Evolutionary conservation across 768 basidiomycete genomes (phyloP).

Genomic region (Tulasnella sp.): DNA sequence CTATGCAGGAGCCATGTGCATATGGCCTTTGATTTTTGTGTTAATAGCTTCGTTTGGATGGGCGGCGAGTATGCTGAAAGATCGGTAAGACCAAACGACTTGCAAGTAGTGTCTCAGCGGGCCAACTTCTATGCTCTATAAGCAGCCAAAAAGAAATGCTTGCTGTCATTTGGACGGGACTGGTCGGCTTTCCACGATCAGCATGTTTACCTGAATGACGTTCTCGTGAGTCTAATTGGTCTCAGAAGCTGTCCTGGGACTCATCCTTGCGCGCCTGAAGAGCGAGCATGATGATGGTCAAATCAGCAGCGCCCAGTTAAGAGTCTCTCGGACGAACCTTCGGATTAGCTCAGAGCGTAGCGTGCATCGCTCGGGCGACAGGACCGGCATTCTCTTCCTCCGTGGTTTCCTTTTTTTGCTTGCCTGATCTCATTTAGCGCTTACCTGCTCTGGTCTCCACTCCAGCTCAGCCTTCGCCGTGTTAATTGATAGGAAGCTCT

Average conservation of each 20-base stretch:
- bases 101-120: not conserved
- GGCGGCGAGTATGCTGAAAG: slow-evolving; percentile 8
- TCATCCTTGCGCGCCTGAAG: slow-evolving; percentile 15
- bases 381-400: slow-evolving; percentile 21
- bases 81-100: not conserved
- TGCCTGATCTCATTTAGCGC: not conserved
- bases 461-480: slow-evolving; percentile 2
- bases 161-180: not conserved
- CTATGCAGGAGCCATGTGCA: slow-evolving; percentile 14
- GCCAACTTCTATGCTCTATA: not conserved
- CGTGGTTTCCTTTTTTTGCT: not conserved
- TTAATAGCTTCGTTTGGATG: slow-evolving; percentile 15
- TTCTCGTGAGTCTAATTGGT: slow-evolving; percentile 9
- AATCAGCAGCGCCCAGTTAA: slow-evolving; percentile 22
- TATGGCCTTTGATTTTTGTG: slow-evolving; percentile 16
- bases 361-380: slow-evolving; percentile 22
- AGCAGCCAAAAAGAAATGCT: not conserved
- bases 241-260: not conserved
- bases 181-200: not conserved
- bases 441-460: not conserved
- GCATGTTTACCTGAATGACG: slow-evolving; percentile 1
- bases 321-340: slow-evolving; percentile 25
- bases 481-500: not conserved
- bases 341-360: slow-evolving; percentile 26
- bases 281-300: slow-evolving; percentile 26